These are phyloP conservation scores for Gracilaria gracilis DNA, from an alignment of 23 red algal species.

Conservation along the genomic window DNA sequence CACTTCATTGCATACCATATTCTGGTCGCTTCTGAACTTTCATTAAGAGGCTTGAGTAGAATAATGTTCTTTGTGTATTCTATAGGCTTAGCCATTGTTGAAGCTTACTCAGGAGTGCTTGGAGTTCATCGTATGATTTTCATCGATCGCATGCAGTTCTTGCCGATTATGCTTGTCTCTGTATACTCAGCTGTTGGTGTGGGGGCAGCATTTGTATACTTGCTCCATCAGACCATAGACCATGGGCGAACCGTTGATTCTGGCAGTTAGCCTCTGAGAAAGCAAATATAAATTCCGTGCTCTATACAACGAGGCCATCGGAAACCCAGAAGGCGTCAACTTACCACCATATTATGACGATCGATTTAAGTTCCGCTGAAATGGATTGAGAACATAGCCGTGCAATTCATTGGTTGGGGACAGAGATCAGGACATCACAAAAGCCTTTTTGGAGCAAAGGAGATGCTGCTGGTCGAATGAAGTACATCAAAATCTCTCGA, in stretches of 20 bases:
- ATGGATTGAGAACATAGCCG: background rate
- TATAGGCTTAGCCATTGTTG: background rate
- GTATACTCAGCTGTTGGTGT: slow-evolving; percentile 12
- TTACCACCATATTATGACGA: too few species aligned
- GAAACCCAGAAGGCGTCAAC: too few species aligned
- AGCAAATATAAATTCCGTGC: too few species aligned
- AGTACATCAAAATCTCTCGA: too few species aligned
- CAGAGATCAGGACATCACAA: too few species aligned
- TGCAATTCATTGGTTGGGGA: background rate
- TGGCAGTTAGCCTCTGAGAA: too few species aligned
- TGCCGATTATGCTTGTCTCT: slow-evolving; percentile 21
- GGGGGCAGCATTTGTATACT: background rate
- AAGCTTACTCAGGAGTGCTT: slow-evolving; percentile 3
- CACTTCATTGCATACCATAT: slow-evolving; percentile 63
- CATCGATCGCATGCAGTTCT: slow-evolving; percentile 11
- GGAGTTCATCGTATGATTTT: slow-evolving; percentile 14
- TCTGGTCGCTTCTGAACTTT: slow-evolving; percentile 18
- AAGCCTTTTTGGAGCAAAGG: too few species aligned
- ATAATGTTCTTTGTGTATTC: background rate
- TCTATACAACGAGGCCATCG: too few species aligned
- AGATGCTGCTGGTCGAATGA: too few species aligned
- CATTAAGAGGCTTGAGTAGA: background rate
- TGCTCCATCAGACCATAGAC: background rate
- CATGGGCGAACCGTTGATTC: too few species aligned
- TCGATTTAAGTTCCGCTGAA: too few species aligned